Evolutionary conservation across 306 rosid species (phyloP), one percentile per base, ranked within the genome.

Genomic region (Lotus japonicus): DNA sequence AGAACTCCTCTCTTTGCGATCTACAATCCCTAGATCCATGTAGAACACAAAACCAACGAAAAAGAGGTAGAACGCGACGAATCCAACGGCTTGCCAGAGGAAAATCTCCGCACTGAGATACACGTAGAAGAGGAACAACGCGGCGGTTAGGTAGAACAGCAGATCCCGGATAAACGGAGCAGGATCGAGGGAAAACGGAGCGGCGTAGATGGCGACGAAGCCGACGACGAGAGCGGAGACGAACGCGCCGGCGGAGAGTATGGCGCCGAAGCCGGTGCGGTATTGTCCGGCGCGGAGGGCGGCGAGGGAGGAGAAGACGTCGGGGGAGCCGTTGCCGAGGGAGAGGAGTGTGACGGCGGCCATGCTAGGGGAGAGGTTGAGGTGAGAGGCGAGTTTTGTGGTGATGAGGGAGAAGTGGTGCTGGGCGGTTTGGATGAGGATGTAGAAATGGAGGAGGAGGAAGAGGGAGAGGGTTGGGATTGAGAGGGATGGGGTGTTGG

Each of bases 211-310:
- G 21, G 97, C 90, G 6, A 94, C 97, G 46, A 94, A 90, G 7
- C 97, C 98, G 8, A 94, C 97, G 3, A 94, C 97, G 15, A 94
- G 83, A 0, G 98, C 97, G 0, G 95, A 94, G 42, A 94, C 98
- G 53, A 90, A 94, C 0, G 98, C 76, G 0, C 98, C 98, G 19
- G 98, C 97, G 7, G 97, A 94, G 58, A 90, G 96, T 2, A 94
- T 94, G 0, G 97, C 96, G 15, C 89, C 95, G 70, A 94, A 75
- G 8, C 97, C 98, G n/a, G 98, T 88, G 18, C 95, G 84, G 69
- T 82, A 82, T 0, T 90, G 86, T 2, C 96, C 98, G 1, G 81
- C 50, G n/a, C 95, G 90, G 57, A 94, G 87, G 11, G 97, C 98
- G 36, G 96, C 95, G 45, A 85, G 84, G 21, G 98, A 94, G 4